Conservation (phyloP, 148 eudicot species). For the Vaccinium macrocarpon region DNA sequence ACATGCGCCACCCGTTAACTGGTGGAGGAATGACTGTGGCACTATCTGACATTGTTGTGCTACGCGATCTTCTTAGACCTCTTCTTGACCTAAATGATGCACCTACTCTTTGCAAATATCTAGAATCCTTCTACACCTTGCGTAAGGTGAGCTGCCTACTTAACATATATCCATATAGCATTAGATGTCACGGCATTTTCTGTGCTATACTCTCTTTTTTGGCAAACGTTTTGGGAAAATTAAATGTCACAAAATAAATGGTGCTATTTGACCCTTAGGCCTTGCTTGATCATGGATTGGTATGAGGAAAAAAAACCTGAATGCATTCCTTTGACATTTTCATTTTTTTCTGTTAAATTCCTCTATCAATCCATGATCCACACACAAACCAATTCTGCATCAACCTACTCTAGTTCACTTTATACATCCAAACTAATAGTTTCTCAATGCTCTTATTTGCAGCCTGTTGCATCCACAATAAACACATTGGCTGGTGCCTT, state of each 20-base stretch:
- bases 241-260: background rate
- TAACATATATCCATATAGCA: background rate
- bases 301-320: background rate
- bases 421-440: background rate
- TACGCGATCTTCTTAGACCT: constrained; percentile 74
- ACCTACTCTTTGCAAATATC: constrained; percentile 63
- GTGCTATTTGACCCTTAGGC: background rate
- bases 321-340: background rate
- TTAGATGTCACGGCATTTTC: background rate
- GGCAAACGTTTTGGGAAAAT: background rate
- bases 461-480: constrained; percentile 93
- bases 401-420: background rate
- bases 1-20: constrained; percentile 91
- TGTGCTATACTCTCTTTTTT: background rate
- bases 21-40: constrained; percentile 99
- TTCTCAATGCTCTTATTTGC: constrained; percentile 18
- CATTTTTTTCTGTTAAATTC: background rate
- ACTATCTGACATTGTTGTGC: constrained; percentile 69
- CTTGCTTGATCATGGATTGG: background rate
- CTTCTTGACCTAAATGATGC: constrained; percentile 65
- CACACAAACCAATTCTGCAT: background rate
- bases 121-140: constrained; percentile 79
- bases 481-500: constrained; percentile 87
- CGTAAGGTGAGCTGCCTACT: constrained; percentile 52
- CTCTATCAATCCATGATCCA: background rate